Conservation (phyloP, 139 green algal genomes). For the Eudorina sp. region DNA sequence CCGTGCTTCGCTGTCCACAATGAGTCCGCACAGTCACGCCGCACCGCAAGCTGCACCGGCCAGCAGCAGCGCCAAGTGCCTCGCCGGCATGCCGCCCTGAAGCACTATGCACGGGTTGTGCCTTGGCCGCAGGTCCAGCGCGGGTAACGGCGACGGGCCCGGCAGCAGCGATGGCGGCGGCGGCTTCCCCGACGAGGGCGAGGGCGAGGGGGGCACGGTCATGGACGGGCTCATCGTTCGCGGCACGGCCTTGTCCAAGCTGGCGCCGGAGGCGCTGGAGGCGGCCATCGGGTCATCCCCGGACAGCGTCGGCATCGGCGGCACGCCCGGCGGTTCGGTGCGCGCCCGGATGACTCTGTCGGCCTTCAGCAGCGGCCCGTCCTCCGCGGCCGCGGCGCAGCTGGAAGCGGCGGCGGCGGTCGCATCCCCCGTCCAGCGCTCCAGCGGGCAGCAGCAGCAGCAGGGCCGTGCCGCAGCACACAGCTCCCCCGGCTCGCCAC, state of each 20-base stretch:
- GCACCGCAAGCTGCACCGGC: no score
- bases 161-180: background rate
- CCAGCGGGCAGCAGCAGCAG: no score
- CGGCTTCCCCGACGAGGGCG: constrained; percentile 16
- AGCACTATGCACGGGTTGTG: no score
- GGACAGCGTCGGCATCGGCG: background rate
- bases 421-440: no score
- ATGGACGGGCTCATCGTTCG: constrained; percentile 28
- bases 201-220: constrained; percentile 10
- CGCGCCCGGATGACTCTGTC: background rate
- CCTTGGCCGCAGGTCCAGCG: constrained; percentile 17
- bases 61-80: no score
- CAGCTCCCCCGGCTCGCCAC: no score
- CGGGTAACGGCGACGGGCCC: background rate
- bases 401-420: no score
- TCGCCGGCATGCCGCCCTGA: no score
- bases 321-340: background rate
- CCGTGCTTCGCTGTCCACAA: no score
- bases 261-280: constrained; percentile 6
- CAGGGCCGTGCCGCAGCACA: no score
- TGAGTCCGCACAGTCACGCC: no score
- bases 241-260: constrained; percentile 19
- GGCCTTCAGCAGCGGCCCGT: background rate
- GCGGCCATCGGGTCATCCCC: constrained; percentile 33
- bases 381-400: no score